These are phyloP conservation scores for Phytophthora parvispora DNA, from an alignment of 352 stramenopile genomes.

Conservation along the genomic window DNA sequence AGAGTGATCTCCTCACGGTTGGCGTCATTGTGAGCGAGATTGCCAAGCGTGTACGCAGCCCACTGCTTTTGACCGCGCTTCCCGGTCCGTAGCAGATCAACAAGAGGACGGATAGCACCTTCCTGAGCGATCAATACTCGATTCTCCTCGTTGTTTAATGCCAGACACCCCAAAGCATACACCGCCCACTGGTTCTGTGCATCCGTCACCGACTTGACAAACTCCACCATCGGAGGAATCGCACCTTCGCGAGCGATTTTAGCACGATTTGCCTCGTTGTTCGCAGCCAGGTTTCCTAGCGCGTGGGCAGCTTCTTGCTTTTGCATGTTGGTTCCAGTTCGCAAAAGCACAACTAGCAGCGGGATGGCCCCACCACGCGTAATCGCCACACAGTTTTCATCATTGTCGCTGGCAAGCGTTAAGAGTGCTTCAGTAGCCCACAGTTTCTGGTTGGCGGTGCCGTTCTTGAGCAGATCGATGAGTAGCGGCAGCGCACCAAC, in stretches of 20 bases:
- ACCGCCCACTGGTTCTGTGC: slow-evolving; percentile 33
- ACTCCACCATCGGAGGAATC: slow-evolving; percentile 26
- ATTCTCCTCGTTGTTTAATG: slow-evolving; percentile 25
- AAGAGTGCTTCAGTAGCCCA: slow-evolving; percentile 22
- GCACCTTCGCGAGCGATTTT: slow-evolving; percentile 25
- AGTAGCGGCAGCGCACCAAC: background rate
- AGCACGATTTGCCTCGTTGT: slow-evolving; percentile 16
- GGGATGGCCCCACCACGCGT: slow-evolving; percentile 15
- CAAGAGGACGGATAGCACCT: slow-evolving; percentile 17
- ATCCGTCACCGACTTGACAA: slow-evolving; percentile 27
- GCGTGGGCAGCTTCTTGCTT: slow-evolving; percentile 23
- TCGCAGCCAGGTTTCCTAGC: slow-evolving; percentile 17
- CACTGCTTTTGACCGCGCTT: no score
- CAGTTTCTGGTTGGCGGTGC: slow-evolving; percentile 25
- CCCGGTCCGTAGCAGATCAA: slow-evolving; percentile 6
- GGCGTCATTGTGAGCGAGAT: no score
- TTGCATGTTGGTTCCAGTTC: slow-evolving; percentile 31
- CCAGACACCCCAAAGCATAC: slow-evolving; percentile 19
- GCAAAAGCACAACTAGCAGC: slow-evolving; percentile 19
- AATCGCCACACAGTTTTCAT: slow-evolving; percentile 26
- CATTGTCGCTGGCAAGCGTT: slow-evolving; percentile 25
- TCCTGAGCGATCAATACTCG: slow-evolving; percentile 26
- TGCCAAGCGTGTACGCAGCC: no score
- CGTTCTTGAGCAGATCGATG: slow-evolving; percentile 13
- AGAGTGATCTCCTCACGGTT: no score